These are phyloP conservation scores for Xylaria arbuscula DNA, from an alignment of 2,329 filamentous ascomycete genomes.

Conservation along the genomic window DNA sequence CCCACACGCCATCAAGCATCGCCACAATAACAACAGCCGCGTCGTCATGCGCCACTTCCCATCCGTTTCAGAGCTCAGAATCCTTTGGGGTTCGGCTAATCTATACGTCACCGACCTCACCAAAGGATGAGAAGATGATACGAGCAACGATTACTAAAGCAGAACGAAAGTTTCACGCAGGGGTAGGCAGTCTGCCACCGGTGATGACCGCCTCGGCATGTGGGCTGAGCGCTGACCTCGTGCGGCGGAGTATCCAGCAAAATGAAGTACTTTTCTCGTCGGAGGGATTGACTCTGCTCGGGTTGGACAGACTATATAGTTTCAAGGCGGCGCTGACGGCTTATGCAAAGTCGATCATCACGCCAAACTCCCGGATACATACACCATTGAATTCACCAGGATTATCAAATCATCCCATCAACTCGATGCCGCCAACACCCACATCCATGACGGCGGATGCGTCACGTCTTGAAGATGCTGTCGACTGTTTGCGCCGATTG, in stretches of 20 bases:
- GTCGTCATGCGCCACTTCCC: constrained; percentile 32
- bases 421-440: constrained; percentile 24
- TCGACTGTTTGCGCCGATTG: constrained; percentile 71
- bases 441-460: constrained; percentile 28
- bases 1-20: constrained; percentile 60
- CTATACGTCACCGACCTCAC: constrained; percentile 58
- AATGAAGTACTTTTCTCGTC: constrained; percentile 71
- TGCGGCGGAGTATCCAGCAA: constrained; percentile 67
- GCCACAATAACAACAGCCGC: constrained; percentile 52
- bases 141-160: constrained; percentile 63
- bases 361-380: constrained; percentile 31
- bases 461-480: constrained; percentile 66
- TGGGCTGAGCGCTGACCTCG: constrained; percentile 62
- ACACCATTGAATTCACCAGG: constrained; percentile 47
- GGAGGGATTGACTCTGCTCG: constrained; percentile 68
- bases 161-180: constrained; percentile 58
- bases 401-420: constrained; percentile 40
- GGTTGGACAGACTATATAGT: constrained; percentile 71
- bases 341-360: constrained; percentile 59
- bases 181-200: constrained; percentile 52
- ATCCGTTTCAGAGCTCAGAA: constrained; percentile 31
- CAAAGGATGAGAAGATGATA: constrained; percentile 61
- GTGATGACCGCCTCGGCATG: constrained; percentile 57
- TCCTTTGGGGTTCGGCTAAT: constrained; percentile 64
- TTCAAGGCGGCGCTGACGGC: constrained; percentile 70